Evolutionary conservation across 805 yeast species (phyloP), one percentile per base, ranked within the genome.

Genomic region (Kuraishia floccosa): DNA sequence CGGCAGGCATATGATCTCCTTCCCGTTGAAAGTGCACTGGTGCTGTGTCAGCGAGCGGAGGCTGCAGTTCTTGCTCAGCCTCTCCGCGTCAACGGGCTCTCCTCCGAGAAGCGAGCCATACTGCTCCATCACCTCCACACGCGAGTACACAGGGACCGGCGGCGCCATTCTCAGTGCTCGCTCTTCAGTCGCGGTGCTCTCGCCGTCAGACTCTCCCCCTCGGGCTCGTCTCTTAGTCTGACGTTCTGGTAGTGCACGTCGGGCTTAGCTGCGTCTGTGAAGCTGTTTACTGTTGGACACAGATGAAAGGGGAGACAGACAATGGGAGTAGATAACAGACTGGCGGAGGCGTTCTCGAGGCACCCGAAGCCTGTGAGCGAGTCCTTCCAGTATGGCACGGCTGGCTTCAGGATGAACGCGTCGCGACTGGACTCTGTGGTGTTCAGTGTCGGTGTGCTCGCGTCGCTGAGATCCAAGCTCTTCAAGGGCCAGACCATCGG

Each of bases 391-490:
- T 91, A 91, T 46, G 98, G 98, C n/a, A 91, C 98, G 1, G 98
- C 98, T 2, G 98, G 98, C 6, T 91, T 91, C 58, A 71, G 98
- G 36, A 76, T 77, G 58, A 60, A 71, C 29, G 87, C 94, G 2
- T 49, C 56, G 14, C 54, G 65, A 12, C 58, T 89, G 40, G 94
- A 84, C 48, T 76, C 85, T 12, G 89, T 87, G 20, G 80, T 84
- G 53, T 83, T 73, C 52, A 67, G 89, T 5, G 85, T 81, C 12
- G 95, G 96, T 2, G 60, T 86, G 13, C 50, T 87, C 17, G 96
- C 98, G 1, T 60, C 76, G 2, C 58, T 91, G 39, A 66, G 98
- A 46, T 86, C 96, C n/a, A 68, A 77, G 35, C 65, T 60, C 37
- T 57, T 81, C 20, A 57, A 59, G 1, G 83, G 89, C 2, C 62